Conservation (phyloP, 2,329 filamentous ascomycete genomes). For the Endoconidiophora polonica region DNA sequence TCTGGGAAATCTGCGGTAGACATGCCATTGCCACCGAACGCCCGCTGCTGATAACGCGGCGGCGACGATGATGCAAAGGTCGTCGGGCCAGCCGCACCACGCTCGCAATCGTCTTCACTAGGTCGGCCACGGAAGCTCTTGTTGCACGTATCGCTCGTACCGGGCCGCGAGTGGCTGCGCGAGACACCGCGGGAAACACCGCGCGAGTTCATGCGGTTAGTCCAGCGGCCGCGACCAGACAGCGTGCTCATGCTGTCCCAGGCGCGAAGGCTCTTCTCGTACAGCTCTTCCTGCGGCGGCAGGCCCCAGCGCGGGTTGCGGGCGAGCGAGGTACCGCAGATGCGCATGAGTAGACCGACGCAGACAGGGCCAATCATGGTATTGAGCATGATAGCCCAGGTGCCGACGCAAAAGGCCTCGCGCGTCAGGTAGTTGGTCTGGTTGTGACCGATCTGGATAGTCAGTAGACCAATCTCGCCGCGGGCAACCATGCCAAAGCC, state of each 20-base stretch:
- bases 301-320: constrained; percentile 10
- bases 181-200: constrained; percentile 4
- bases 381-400: constrained; percentile 40
- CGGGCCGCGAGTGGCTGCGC: not conserved
- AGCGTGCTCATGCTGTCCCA: constrained; percentile 7
- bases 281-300: not conserved
- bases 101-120: no score
- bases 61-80: no score
- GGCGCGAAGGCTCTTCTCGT: not conserved
- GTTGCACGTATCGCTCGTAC: not conserved
- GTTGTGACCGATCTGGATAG: constrained; percentile 21
- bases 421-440: constrained; percentile 32
- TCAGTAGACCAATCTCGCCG: constrained; percentile 45
- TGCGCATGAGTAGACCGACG: constrained; percentile 30
- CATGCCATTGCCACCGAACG: no score
- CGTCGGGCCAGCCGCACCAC: no score
- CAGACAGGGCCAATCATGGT: constrained; percentile 36
- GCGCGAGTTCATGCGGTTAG: constrained; percentile 10
- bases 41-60: no score
- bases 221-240: constrained; percentile 4
- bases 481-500: constrained; percentile 42
- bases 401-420: constrained; percentile 34
- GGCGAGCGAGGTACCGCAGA: not conserved
- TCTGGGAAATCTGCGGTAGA: no score
- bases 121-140: no score